Evolutionary conservation across 2,329 filamentous ascomycete genomes (phyloP).

Genomic region (Ophiostoma angusticollis): DNA sequence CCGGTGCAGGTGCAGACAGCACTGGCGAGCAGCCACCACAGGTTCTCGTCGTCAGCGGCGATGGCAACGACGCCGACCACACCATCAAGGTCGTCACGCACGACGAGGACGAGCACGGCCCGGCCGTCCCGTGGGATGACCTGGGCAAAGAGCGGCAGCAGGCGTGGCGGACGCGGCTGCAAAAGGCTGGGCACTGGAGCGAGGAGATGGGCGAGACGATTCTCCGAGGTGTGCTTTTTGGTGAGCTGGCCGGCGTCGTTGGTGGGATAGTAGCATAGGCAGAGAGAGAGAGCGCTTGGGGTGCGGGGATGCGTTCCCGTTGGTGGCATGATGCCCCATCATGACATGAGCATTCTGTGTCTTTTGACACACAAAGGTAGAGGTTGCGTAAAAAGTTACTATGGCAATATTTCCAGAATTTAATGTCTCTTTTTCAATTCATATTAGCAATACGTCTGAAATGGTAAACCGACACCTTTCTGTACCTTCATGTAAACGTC

Average conservation of each 20-base stretch:
- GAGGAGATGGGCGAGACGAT: constrained; percentile 65
- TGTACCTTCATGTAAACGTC: too few species aligned
- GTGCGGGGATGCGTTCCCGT: too few species aligned
- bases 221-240: constrained; percentile 66
- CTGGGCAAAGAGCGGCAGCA: constrained; percentile 48
- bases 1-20: not conserved
- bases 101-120: constrained; percentile 32
- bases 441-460: not conserved
- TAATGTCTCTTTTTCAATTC: not conserved
- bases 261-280: constrained; percentile 41
- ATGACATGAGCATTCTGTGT: too few species aligned
- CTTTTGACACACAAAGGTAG: too few species aligned
- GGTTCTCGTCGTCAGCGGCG: constrained; percentile 12
- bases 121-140: constrained; percentile 54
- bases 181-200: constrained; percentile 65
- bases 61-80: constrained; percentile 13
- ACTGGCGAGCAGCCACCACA: not conserved
- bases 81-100: constrained; percentile 29
- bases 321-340: too few species aligned
- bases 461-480: not conserved
- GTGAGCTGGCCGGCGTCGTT: constrained; percentile 53
- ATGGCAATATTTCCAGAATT: too few species aligned
- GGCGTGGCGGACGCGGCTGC: constrained; percentile 57
- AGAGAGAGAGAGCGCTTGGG: too few species aligned
- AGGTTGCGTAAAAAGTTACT: too few species aligned